Evolutionary conservation across 345 rosid species (phyloP), one percentile per base, ranked within the genome.

Genomic region (Murraya paniculata): DNA sequence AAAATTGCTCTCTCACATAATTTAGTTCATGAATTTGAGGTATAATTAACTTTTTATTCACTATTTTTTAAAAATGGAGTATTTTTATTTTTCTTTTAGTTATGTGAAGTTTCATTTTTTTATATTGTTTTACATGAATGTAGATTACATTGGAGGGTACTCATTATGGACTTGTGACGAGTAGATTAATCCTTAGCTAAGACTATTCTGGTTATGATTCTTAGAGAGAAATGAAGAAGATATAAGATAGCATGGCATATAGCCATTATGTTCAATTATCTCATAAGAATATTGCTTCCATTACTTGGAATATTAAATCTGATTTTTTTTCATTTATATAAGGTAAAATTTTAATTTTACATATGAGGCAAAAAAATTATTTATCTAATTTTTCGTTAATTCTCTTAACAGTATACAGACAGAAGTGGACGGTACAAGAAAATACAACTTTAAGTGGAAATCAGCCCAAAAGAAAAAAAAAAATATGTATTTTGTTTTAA

Each of bases 1-100:
- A 87, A 83, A 61, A 56, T 93, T 72, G 98, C 98, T 3, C 79
- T 81, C 8, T 87, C 94, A 82, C 94, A 82, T 78, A 78, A 87
- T 84, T 85, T 93, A 80, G 88, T 91, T 84, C 98, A 97, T 83
- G 99, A 95, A 79, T 95, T 95, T 84, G 99, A 95, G 96, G 99
- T 91, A n/a, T 24, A 31, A 76, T 24, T 74, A 11, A 9, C 27
- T 75, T 77, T 55, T 39, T 14, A 5, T 36, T 57, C 73, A 7
- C 9, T 18, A 7, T 6, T 27, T 48, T 55, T 28, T 0, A 39
- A 18, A 66, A 24, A 27, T 18, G 28, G 45, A 55, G 22, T 14
- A 33, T 57, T 45, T 53, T 55, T 30, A 27, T 61, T 61, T n/a
- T n/a, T 28, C 3, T 64, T 62, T 61, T 61, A 61, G 2, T 31